Conservation (phyloP, 176 grass and related monocot species). For the Oryza glaberrima region DNA sequence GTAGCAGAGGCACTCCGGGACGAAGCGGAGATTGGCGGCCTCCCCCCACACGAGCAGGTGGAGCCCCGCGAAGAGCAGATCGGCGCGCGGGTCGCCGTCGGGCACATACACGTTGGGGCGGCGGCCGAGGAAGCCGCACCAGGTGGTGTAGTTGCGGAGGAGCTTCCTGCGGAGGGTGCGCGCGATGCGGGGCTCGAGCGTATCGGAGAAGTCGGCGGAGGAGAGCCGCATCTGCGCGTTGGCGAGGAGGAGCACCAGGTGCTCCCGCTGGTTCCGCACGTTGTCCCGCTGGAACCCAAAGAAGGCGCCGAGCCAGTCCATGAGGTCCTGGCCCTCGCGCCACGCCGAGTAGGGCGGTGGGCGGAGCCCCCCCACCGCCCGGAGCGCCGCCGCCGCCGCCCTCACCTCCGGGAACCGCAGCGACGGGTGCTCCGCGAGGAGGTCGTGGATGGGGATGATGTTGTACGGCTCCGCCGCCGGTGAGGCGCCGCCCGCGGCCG, state of each 20-base stretch:
- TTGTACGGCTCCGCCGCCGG: slow-evolving; percentile 66
- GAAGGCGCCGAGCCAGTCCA: slow-evolving; percentile 91
- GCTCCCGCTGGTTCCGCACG: slow-evolving; percentile 95
- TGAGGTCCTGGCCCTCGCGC: slow-evolving; percentile 70
- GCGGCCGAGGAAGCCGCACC: slow-evolving; percentile 81
- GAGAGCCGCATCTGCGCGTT: slow-evolving; percentile 94
- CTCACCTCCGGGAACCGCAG: slow-evolving; percentile 86
- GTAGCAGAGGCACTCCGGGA: slow-evolving; percentile 94
- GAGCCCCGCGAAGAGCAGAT: slow-evolving; percentile 77
- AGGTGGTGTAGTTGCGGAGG: slow-evolving; percentile 85
- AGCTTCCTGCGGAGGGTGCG: slow-evolving; percentile 73
- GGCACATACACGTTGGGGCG: slow-evolving; percentile 53
- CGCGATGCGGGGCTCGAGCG: slow-evolving; percentile 59
- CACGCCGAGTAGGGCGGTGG: slow-evolving; percentile 56
- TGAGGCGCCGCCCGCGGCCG: not conserved
- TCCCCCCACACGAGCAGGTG: slow-evolving; percentile 93
- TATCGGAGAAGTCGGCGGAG: slow-evolving; percentile 62
- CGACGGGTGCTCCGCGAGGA: slow-evolving; percentile 84
- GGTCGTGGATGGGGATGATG: slow-evolving; percentile 92
- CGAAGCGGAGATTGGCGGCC: slow-evolving; percentile 86
- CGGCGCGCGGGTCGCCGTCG: slow-evolving; percentile 56
- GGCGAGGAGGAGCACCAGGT: slow-evolving; percentile 90
- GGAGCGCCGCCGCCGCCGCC: slow-evolving; percentile 72
- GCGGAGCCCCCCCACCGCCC: slow-evolving; percentile 60
- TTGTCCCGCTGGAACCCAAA: slow-evolving; percentile 96